A percentile compares a stretch with the other conserved stretches of the same genome.
Conservation (phyloP, 306 rosid species). For the Fragaria nilgerrensis region DNA sequence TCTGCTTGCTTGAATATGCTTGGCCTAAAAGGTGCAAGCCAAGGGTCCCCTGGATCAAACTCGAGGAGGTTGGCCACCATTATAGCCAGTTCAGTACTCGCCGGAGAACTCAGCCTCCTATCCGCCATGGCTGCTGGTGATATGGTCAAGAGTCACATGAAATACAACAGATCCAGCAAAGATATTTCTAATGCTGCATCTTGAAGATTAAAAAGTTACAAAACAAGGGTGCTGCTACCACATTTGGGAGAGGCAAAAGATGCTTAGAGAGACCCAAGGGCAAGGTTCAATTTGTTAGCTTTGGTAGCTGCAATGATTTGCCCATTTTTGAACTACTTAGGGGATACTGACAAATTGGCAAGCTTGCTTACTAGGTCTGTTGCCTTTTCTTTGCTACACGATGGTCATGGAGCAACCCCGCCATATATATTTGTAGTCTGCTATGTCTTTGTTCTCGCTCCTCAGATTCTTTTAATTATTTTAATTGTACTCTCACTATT, state of each 20-base stretch:
- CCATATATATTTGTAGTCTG: too few species aligned
- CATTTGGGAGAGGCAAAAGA: neutral
- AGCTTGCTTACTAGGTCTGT: neutral
- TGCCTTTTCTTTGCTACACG: neutral
- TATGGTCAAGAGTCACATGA: conserved; percentile 70
- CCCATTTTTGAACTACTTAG: neutral
- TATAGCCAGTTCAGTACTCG: conserved; percentile 1
- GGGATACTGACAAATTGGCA: neutral
- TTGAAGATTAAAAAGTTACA: neutral
- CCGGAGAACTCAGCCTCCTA: conserved; percentile 2
- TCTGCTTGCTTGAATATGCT: conserved; percentile 72
- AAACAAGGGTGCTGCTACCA: neutral
- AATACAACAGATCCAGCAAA: conserved; percentile 59
- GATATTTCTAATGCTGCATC: neutral
- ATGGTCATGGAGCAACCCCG: neutral
- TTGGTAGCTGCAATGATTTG: neutral
- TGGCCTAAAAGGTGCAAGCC: conserved; percentile 67
- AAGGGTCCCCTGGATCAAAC: conserved; percentile 59
- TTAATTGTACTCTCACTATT: neutral
- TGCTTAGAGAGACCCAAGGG: neutral
- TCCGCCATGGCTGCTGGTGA: neutral
- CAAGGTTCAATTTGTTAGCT: neutral
- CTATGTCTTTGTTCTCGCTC: neutral
- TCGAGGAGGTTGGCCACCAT: conserved; percentile 9
- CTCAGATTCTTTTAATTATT: too few species aligned